phyloP scores from a whole-genome alignment of 345 rosid genomes.

The Capsella bursapastoris region DNA sequence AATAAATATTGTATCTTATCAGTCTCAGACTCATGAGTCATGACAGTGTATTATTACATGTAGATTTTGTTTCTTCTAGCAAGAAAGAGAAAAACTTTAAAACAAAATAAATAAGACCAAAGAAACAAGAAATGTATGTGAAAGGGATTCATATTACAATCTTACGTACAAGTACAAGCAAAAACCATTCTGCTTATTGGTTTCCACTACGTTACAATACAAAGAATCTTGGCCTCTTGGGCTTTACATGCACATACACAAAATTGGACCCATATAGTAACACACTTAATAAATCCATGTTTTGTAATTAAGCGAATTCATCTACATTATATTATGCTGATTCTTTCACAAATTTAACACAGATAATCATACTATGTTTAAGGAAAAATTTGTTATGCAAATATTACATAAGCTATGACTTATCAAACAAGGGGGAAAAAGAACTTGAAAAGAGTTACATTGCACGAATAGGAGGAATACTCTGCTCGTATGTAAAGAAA shows the following conservation, averaged over 20 bases:
- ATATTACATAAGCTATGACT: neutral
- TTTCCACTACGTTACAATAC: no score
- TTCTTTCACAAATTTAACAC: no score
- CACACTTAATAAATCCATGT: no score
- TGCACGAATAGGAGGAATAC: slow-evolving; percentile 36
- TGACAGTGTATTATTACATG: no score
- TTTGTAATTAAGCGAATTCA: no score
- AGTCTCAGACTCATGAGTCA: neutral
- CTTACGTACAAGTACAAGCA: neutral
- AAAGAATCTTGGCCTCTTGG: neutral
- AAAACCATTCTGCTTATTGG: neutral
- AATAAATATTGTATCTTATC: no score
- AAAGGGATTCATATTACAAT: neutral
- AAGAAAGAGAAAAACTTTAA: neutral
- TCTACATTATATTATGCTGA: no score
- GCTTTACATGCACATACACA: neutral
- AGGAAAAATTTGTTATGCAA: no score
- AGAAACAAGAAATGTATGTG: neutral
- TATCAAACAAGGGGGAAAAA: neutral
- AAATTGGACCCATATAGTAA: neutral
- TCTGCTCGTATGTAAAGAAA: slow-evolving; percentile 46
- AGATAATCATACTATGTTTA: no score
- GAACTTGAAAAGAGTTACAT: neutral
- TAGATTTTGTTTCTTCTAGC: neutral
- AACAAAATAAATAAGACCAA: neutral